Evolutionary conservation across 2,329 filamentous ascomycete species (phyloP).

Genomic region (Diaporthe vexans): DNA sequence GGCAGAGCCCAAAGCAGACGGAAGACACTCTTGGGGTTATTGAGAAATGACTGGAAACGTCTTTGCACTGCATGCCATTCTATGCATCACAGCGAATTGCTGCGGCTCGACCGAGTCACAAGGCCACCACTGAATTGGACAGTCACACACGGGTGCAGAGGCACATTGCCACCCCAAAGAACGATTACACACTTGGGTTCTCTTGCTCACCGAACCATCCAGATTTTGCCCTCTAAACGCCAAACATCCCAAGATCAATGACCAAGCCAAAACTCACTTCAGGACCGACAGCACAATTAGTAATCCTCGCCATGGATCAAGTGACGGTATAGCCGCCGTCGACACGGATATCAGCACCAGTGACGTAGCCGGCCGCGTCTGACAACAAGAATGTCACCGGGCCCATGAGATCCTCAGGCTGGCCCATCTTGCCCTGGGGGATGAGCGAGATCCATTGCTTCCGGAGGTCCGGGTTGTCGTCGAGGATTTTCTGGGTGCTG

Average conservation of each 20-base stretch:
- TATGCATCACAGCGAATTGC: no score
- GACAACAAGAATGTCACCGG: constrained; percentile 72
- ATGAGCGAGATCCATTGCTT: constrained; percentile 93
- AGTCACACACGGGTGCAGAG: background rate
- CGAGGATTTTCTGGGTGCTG: constrained; percentile 93
- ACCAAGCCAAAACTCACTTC: background rate
- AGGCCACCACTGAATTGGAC: background rate
- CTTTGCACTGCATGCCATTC: background rate
- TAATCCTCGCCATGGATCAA: constrained; percentile 75
- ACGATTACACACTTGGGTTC: constrained; percentile 9
- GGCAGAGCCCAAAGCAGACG: background rate
- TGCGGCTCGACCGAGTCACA: background rate
- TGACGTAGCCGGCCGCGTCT: constrained; percentile 70
- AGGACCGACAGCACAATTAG: constrained; percentile 55
- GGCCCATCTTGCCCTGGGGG: constrained; percentile 93
- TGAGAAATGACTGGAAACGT: background rate
- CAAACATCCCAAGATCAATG: background rate
- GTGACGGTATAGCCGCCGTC: constrained; percentile 92
- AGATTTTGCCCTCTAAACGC: constrained; percentile 24
- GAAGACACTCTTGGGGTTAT: background rate
- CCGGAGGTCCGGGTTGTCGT: constrained; percentile 91
- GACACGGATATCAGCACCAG: constrained; percentile 82
- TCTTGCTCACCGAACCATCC: background rate
- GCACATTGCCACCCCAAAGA: background rate
- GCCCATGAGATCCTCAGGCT: constrained; percentile 92